Percentiles rank a stretch among this genome's conserved stretches.
These are phyloP conservation scores for Wolfiporia cocos DNA, from an alignment of 1,284 basidiomycete genomes.

Conservation along the genomic window DNA sequence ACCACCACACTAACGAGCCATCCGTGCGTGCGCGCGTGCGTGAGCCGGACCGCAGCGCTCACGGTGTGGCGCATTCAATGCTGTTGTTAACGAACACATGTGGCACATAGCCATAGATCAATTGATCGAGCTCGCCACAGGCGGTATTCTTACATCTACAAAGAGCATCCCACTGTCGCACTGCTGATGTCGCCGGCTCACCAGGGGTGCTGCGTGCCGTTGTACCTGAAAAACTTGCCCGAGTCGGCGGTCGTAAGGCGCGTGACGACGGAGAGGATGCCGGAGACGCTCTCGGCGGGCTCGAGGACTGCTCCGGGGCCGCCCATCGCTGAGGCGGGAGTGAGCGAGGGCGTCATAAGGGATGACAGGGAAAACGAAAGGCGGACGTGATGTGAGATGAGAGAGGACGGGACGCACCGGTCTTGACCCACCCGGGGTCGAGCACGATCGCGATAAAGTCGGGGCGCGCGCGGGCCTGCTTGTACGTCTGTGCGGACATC, in stretches of 20 bases:
- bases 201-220: conserved; percentile 19
- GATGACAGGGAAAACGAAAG: neutral
- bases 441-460: conserved; percentile 20
- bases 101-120: too few species aligned
- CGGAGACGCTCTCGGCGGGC: conserved; percentile 21
- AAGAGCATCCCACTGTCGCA: too few species aligned
- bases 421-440: conserved; percentile 29
- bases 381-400: too few species aligned
- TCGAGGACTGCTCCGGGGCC: conserved; percentile 27
- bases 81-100: too few species aligned
- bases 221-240: conserved; percentile 27
- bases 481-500: conserved; percentile 22
- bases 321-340: conserved; percentile 22
- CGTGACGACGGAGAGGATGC: conserved; percentile 21
- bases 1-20: too few species aligned
- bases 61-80: too few species aligned
- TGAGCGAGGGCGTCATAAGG: neutral
- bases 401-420: conserved; percentile 19
- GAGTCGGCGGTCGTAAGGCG: conserved; percentile 18
- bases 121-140: too few species aligned
- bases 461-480: conserved; percentile 23
- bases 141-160: too few species aligned
- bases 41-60: too few species aligned
- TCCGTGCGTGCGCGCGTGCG: too few species aligned
- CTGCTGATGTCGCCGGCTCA: conserved; percentile 1